Evolutionary conservation across 1,284 basidiomycete genomes (phyloP), one percentile per base, ranked within the genome.

Genomic region (Kwoniella shivajii): DNA sequence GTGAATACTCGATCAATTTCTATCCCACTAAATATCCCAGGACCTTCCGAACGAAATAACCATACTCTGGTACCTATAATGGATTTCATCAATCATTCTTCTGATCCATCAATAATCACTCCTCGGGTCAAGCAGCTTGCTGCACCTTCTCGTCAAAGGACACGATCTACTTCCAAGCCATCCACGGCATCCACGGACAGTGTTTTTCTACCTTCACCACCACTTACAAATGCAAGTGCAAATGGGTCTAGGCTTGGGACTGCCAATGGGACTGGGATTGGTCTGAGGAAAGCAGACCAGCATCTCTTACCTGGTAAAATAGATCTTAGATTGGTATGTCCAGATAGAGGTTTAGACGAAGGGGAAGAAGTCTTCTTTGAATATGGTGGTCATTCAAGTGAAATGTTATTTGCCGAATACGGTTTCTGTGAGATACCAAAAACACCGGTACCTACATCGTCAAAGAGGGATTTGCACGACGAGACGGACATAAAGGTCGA

Each of bases 1-100:
- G 90, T 93, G 59, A 94, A 94, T 72, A 93, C 91, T 6, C 84
- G 91, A 55, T 90, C 88, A 67, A 84, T 93, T 22, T 90, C 88
- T 71, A 83, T 89, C 66, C 85, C 85, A 41, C 75, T 92, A n/a
- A 83, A 83, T 56, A 71, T 79, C 18, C 71, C 77, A 3, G 78
- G 78, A 65, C 82, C 83, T 7, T 58, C 65, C 1, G 64, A 73
- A 34, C 63, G 73, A 27, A 71, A 90, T 69, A 92, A 94, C 70
- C 77, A 92, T 61, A 88, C 90, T 0, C 82, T 94, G 63, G 90
- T 89, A 64, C 92, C 91, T 6, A 79, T 93, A 46, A 80, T 93
- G 37, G 91, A 94, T 74, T 87, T 93, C 62, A 89, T 89, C 16
- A 93, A 94, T 66, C 91, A 94, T 64, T 80, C 81, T 4, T 72